Evolutionary conservation across 768 basidiomycete genomes (phyloP), one percentile per base, ranked within the genome.

Genomic region (Lyophyllum atratum): DNA sequence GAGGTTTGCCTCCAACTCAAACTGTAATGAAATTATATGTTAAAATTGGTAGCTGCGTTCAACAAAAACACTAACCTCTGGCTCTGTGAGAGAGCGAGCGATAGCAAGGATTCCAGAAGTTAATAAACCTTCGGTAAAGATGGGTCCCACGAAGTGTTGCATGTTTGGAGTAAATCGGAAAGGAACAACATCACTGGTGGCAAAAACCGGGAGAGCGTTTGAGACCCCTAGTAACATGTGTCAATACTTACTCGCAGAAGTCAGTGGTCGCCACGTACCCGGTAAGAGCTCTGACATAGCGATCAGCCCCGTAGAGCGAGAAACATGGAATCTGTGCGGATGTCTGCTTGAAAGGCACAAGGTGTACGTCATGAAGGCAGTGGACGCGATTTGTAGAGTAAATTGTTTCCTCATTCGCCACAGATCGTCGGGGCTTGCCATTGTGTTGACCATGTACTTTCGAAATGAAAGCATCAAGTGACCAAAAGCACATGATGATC

Each of bases 371-470:
- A 96, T 88, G 80, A 98, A 98, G 65, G 92, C 89, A 42, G 85
- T 85, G 1, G 91, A 83, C 6, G 97, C 93, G 34, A 94, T 77
- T 68, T 98, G 95, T 39, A 90, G 71, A 9, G 95, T 89, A 72
- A 98, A 97, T 73, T 98, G 95, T 75, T 97, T 98, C 58, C 97
- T 86, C 86, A 98, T 94, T 58, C 92, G 83, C 96, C 96, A 99
- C 3, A 98, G 80, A 64, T 95, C 92, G 55, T 85, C 84, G 4
- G 95, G 86, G 2, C 82, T 83, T 45, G 81, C 76, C 92, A 98
- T 96, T 22, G 90, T 89, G 31, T 83, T 84, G 39, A 86, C 79
- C 90, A 99, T 92, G 70, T 95, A 98, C 97, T 99, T 54, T 42
- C n/a, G n/a, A 43, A 45, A 25, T 21, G 52, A 42, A 33, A 14